Evolutionary conservation across 2,329 filamentous ascomycete genomes (phyloP), one percentile per base, ranked within the genome.

Genomic region (Cephalotrichum gorgonifer): DNA sequence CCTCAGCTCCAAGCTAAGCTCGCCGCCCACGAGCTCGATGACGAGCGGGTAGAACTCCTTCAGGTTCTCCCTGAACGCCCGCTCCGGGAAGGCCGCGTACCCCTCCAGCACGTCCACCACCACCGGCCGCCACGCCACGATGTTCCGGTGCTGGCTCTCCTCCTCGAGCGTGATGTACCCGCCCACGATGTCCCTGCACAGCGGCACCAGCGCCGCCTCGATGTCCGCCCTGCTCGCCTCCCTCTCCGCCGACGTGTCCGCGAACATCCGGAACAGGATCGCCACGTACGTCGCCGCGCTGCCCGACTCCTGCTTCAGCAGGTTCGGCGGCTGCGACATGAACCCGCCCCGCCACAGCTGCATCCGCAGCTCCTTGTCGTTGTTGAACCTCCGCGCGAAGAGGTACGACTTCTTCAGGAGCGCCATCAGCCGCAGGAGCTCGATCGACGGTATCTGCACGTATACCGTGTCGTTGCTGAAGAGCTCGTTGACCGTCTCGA

Each of bases 401-500:
- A 94, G 82, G 68, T 95, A 98, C 26, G 86, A 93, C 62, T 94
- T 93, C 69, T 98, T 98, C 27, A 99, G 75, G 1, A 98, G 76
- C 1, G 79, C 81, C 94, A 98, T 99, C 14, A 99, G 75, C 3
- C 90, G 83, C 20, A 99, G 75, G 0, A 99, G 80, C 62, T 97
- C 89, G 9, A 79, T 72, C 1, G 89, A 95, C 0, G 93, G 94
- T 35, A 98, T 98, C 62, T 95, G 83, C 6, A 83, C 76, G 63
- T 98, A 98, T 15, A 98, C 94, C 1, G 86, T 81, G 62, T 97
- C 90, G 65, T 97, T 98, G 57, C 89, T 94, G 71, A 98, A 98
- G 44, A 99, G 81, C 66, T 99, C 94, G 60, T 95, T 94, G 39
- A 99, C 94, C 0, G 94, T 99, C 66, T 98, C 94, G 58, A 98